Evolutionary conservation across 2,329 filamentous ascomycete species (phyloP), one percentile per base, ranked within the genome.

Genomic region (Bipolaris zeicola): DNA sequence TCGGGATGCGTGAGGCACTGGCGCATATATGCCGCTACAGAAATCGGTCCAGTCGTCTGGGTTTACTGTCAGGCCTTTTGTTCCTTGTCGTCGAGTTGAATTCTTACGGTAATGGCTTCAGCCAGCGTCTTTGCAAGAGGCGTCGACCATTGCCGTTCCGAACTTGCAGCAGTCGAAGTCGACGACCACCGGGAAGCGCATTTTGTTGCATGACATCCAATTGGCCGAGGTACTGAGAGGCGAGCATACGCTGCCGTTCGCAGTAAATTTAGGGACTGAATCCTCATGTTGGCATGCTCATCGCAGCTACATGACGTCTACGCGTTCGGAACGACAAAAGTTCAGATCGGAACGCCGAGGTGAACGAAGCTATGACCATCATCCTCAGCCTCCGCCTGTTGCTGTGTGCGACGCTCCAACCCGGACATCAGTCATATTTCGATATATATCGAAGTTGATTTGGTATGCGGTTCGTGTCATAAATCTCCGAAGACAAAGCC

Each of bases 1-100:
- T 92, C 79, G 59, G 95, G 91, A 10, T 91, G 90, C 0, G 95
- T 99, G 62, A 99, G 85, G 75, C 94, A 97, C 88, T 98, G 96
- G 73, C 95, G 93, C 95, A 99, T 99, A 76, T 93, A 99, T 50
- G 92, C 89, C 5, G 95, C 93, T 58, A 99, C 85, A 0, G 95
- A 91, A 26, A 98, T 87, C 3, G 95, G 94, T 0, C 95, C 95
- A 10, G 95, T 98, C 38, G 89, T 86, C 87, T 90, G 65, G 14
- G n/a, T 11, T 4, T 5, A 47, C 14, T 18, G 22, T 66, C 33
- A 63, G 57, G 31, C 18, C 10, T 8, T 11, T 34, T 37, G 11
- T 36, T 14, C 6, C 14, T 24, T 8, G 16, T 5, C 22, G 28
- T 10, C 26, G 4, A 22, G 34, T 33, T 45, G 42, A 7, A 33